phyloP scores from a whole-genome alignment of 2,329 filamentous ascomycete species.

The Trichothecium sympodiale region DNA sequence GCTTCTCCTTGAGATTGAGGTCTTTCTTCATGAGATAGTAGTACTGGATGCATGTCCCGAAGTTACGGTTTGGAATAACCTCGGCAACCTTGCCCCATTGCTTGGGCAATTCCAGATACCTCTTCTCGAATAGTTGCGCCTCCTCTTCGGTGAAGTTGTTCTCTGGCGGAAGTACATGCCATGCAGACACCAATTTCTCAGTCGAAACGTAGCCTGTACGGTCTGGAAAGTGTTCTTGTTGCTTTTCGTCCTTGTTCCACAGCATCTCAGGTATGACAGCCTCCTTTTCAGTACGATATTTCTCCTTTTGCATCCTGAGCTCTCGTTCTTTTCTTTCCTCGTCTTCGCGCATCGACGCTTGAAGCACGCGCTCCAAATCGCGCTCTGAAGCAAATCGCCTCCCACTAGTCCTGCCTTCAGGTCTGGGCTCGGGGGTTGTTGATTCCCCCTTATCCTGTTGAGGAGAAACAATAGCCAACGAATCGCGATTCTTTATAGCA shows the following conservation, averaged over 20 bases:
- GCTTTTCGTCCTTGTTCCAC: slow-evolving; percentile 48
- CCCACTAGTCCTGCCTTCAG: slow-evolving; percentile 41
- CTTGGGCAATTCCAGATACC: slow-evolving; percentile 67
- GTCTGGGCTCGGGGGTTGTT: slow-evolving; percentile 40
- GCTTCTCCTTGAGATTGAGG: slow-evolving; percentile 65
- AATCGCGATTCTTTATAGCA: slow-evolving; percentile 43
- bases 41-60: slow-evolving; percentile 73
- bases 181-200: slow-evolving; percentile 56
- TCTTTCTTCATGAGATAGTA: slow-evolving; percentile 74
- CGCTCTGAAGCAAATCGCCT: slow-evolving; percentile 59
- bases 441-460: slow-evolving; percentile 21
- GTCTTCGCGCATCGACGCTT: slow-evolving; percentile 61
- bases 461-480: slow-evolving; percentile 32
- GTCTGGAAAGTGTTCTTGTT: slow-evolving; percentile 51
- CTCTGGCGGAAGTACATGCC: slow-evolving; percentile 60
- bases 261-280: slow-evolving; percentile 63
- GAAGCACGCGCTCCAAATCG: slow-evolving; percentile 60
- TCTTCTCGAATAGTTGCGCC: slow-evolving; percentile 57
- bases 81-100: slow-evolving; percentile 73
- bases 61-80: slow-evolving; percentile 54
- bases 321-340: slow-evolving; percentile 61
- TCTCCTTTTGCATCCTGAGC: slow-evolving; percentile 51
- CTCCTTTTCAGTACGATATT: slow-evolving; percentile 66
- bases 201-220: slow-evolving; percentile 53
- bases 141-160: slow-evolving; percentile 69